Evolutionary conservation across 1,139 yeast genomes (phyloP).

Genomic region (Lizanozyma gosingica): DNA sequence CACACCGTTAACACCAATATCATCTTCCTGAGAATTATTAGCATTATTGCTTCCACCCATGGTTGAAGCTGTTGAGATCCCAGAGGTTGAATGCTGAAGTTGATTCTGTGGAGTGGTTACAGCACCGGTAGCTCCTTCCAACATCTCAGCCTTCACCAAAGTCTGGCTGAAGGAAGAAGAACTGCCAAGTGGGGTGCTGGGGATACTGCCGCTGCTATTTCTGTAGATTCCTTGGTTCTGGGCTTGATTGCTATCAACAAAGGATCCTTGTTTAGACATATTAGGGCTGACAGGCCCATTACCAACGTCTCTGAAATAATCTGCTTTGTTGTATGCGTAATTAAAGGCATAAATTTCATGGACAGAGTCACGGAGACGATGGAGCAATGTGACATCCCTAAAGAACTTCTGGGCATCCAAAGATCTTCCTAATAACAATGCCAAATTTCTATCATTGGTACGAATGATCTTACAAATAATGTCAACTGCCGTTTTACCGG

Average conservation of each 20-base stretch:
- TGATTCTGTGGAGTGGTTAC: slow-evolving; percentile 1
- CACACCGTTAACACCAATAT: slow-evolving; percentile 65
- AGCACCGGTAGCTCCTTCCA: not conserved
- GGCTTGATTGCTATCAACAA: slow-evolving; percentile 11
- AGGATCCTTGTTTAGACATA: slow-evolving; percentile 25
- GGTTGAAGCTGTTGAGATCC: not conserved
- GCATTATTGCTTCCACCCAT: not conserved
- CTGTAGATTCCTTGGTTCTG: slow-evolving; percentile 6
- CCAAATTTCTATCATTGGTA: slow-evolving; percentile 86
- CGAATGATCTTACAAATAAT: slow-evolving; percentile 74
- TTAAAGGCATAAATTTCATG: slow-evolving; percentile 85
- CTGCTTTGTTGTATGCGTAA: slow-evolving; percentile 41
- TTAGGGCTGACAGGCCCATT: slow-evolving; percentile 11
- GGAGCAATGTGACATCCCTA: slow-evolving; percentile 94
- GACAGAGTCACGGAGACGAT: slow-evolving; percentile 77
- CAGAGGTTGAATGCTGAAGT: not conserved
- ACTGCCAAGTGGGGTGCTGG: not conserved
- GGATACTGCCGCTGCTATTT: not conserved
- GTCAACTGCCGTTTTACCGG: slow-evolving; percentile 93
- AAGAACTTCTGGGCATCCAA: slow-evolving; percentile 90
- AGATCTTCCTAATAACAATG: slow-evolving; percentile 81
- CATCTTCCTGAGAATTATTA: not conserved
- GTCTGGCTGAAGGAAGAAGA: not conserved
- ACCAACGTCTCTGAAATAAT: slow-evolving; percentile 26
- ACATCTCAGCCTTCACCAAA: not conserved